These are phyloP conservation scores for Lactarius akahatsu DNA, from an alignment of 768 basidiomycete species.

Conservation along the genomic window DNA sequence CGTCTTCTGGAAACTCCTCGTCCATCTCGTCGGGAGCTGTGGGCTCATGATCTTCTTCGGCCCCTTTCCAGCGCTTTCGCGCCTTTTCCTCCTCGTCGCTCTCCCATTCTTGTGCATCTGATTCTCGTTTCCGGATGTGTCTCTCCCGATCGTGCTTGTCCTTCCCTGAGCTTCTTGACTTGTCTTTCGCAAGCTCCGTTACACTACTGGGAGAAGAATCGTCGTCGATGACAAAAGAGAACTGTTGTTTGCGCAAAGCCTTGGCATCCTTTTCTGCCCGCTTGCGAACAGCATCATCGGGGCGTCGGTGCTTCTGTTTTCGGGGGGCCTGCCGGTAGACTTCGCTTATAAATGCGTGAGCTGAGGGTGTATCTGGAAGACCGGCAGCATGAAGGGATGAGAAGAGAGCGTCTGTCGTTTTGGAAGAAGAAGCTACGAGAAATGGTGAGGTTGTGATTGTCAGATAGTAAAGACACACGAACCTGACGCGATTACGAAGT, in stretches of 20 bases:
- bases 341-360: slow-evolving; percentile 76
- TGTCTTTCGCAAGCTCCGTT: slow-evolving; percentile 37
- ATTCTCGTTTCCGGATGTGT: slow-evolving; percentile 76
- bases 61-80: slow-evolving; percentile 59
- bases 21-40: slow-evolving; percentile 41
- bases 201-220: slow-evolving; percentile 48
- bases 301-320: slow-evolving; percentile 68
- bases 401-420: slow-evolving; percentile 78
- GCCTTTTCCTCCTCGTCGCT: slow-evolving; percentile 84
- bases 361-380: slow-evolving; percentile 75
- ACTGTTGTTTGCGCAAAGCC: slow-evolving; percentile 66
- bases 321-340: slow-evolving; percentile 77
- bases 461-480: slow-evolving; percentile 29
- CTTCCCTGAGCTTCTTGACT: slow-evolving; percentile 38
- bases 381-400: slow-evolving; percentile 72
- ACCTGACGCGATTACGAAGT: slow-evolving; percentile 89
- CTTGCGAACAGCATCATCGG: slow-evolving; percentile 48
- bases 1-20: slow-evolving; percentile 62
- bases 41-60: slow-evolving; percentile 39
- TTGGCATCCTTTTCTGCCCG: slow-evolving; percentile 77
- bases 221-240: slow-evolving; percentile 82
- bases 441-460: slow-evolving; percentile 18
- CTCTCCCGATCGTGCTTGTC: slow-evolving; percentile 59
- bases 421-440: slow-evolving; percentile 70
- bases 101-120: slow-evolving; percentile 83